Percentiles rank a stretch among this genome's conserved stretches.
Evolutionary conservation across 2,329 filamentous ascomycete species (phyloP).

Genomic region (Knoxdaviesia capensis): DNA sequence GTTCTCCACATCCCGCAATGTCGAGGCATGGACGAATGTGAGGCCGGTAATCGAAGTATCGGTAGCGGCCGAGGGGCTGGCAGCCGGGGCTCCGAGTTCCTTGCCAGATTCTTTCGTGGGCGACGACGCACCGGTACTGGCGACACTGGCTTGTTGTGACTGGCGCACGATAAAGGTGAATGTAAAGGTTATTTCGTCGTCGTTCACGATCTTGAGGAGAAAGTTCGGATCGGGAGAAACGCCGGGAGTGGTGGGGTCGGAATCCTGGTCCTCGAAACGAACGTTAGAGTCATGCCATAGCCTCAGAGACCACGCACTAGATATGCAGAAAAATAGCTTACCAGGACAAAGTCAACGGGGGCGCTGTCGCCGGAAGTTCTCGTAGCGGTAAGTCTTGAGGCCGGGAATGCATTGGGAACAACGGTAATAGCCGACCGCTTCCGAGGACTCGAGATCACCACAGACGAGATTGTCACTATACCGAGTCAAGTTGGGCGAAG

Average conservation of each 20-base stretch:
- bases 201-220: constrained; percentile 69
- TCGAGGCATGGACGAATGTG: constrained; percentile 83
- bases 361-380: constrained; percentile 53
- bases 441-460: constrained; percentile 62
- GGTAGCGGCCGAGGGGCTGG: constrained; percentile 22
- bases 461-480: constrained; percentile 68
- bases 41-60: constrained; percentile 75
- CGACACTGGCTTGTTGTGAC: constrained; percentile 10
- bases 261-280: constrained; percentile 37
- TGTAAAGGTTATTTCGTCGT: constrained; percentile 81
- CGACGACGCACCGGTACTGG: constrained; percentile 16
- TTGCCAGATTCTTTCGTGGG: too few relatives aligned
- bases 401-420: constrained; percentile 72
- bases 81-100: constrained; percentile 18
- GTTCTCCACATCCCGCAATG: constrained; percentile 72
- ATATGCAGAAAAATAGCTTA: constrained; percentile 18
- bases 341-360: constrained; percentile 83
- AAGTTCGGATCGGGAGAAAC: constrained; percentile 39
- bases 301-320: background rate
- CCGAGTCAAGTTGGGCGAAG: background rate
- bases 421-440: constrained; percentile 61
- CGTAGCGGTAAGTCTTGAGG: constrained; percentile 53
- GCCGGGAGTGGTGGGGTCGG: constrained; percentile 34
- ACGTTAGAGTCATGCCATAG: background rate
- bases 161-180: constrained; percentile 73